Conservation (phyloP, 2,329 filamentous ascomycete genomes). For the Aspergillus novoparasiticus region DNA sequence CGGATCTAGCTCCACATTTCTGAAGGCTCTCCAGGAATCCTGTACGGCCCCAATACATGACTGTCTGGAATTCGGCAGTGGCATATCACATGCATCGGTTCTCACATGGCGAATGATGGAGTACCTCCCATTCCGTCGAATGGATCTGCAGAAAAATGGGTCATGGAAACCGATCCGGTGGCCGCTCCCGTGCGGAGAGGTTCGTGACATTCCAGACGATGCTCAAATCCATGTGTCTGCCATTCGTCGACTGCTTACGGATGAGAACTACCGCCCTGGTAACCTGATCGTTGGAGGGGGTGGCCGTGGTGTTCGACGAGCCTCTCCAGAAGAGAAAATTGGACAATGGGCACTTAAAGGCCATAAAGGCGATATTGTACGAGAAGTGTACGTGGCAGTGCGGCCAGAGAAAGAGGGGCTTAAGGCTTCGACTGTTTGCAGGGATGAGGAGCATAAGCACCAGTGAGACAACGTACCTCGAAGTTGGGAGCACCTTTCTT, state of each 20-base stretch:
- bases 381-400: constrained; percentile 62
- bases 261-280: constrained; percentile 70
- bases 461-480: background rate
- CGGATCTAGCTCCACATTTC: constrained; percentile 50
- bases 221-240: constrained; percentile 75
- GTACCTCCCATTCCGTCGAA: constrained; percentile 76
- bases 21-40: constrained; percentile 61
- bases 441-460: constrained; percentile 21
- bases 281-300: constrained; percentile 81
- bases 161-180: constrained; percentile 79
- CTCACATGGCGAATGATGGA: constrained; percentile 78
- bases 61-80: constrained; percentile 66
- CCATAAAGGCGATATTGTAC: constrained; percentile 68
- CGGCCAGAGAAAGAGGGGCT: constrained; percentile 43
- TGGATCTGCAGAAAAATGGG: constrained; percentile 73
- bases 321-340: constrained; percentile 64
- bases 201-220: constrained; percentile 71
- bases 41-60: constrained; percentile 66
- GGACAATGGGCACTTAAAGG: constrained; percentile 71
- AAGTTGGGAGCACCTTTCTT: background rate
- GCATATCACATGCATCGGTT: constrained; percentile 59
- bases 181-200: constrained; percentile 77
- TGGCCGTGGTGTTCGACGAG: constrained; percentile 66
- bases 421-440: constrained; percentile 30
- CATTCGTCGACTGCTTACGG: constrained; percentile 67